Evolutionary conservation across 1,139 yeast genomes (phyloP), one percentile per base, ranked within the genome.

Genomic region (Pichia sp.): DNA sequence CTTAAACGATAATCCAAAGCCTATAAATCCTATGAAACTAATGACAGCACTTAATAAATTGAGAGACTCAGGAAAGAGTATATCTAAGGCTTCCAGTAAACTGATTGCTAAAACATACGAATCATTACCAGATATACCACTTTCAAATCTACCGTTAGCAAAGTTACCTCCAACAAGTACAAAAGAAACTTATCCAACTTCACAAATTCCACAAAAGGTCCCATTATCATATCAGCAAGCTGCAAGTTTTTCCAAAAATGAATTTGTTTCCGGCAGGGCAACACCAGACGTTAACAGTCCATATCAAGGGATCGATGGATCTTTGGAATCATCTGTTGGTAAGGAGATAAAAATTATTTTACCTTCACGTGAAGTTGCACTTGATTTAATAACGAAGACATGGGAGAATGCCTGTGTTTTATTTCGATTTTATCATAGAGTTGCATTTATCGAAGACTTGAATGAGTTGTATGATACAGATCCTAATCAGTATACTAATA

Each of bases 401-500:
- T 86, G 95, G 94, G 76, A 79, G 50, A 80, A 82, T 53, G 91
- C 94, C 0, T 85, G 95, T 60, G 88, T 84, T 11, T 64, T 86
- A 42, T 84, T 85, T 57, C 67, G 95, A 42, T 86, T 88, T 56
- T 84, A 84, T 58, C 95, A 88, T 56, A 68, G 95, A 21, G 94
- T 95, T 0, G 79, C 91, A 3, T 74, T 86, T 45, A 60, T 77
- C 59, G 61, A 78, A 34, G 77, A 74, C 47, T 56, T 78, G 38
- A 74, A 73, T 48, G 69, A 74, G 32, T 70, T 77, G 26, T 74
- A 78, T 53, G 81, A 80, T 35, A 69, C 84, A 10, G 86, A 79
- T 50, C 86, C 89, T 0, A 68, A 68, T 7, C 72, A 77, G 44
- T 84, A 81, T 57, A 74, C 85, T 9, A 80, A 79, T 52, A 71